These are phyloP conservation scores for Psilocybe tampanensis DNA, from an alignment of 768 basidiomycete species.

Conservation along the genomic window DNA sequence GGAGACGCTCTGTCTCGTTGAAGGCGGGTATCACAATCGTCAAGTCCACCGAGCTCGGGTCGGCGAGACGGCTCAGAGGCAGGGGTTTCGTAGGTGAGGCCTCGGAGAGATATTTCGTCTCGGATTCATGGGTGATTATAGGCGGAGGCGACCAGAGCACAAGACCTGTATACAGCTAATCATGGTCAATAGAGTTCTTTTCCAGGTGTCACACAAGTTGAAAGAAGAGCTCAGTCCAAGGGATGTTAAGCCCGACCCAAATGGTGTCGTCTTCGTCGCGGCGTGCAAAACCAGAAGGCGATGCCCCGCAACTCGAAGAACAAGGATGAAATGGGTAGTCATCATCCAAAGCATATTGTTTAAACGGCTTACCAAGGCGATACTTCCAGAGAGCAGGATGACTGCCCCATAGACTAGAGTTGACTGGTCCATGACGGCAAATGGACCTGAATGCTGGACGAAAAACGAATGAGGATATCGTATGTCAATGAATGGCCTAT, in stretches of 20 bases:
- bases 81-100: slow-evolving; percentile 52
- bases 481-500: too few species aligned
- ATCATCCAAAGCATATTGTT: slow-evolving; percentile 41
- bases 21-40: slow-evolving; percentile 89
- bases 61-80: slow-evolving; percentile 59
- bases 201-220: neutral
- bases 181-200: slow-evolving; percentile 15
- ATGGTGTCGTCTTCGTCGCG: slow-evolving; percentile 64
- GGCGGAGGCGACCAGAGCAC: slow-evolving; percentile 75
- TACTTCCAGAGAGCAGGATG: slow-evolving; percentile 30
- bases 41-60: slow-evolving; percentile 65
- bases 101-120: slow-evolving; percentile 67
- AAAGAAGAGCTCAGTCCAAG: slow-evolving; percentile 35
- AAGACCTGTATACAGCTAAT: slow-evolving; percentile 70
- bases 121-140: slow-evolving; percentile 63
- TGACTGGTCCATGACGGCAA: slow-evolving; percentile 23
- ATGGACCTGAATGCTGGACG: neutral
- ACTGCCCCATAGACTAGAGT: slow-evolving; percentile 39
- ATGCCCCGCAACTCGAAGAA: slow-evolving; percentile 82
- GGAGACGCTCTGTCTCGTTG: slow-evolving; percentile 87
- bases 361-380: slow-evolving; percentile 39
- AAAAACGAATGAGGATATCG: neutral
- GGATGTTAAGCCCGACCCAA: slow-evolving; percentile 49
- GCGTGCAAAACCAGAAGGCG: slow-evolving; percentile 45
- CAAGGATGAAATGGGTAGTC: slow-evolving; percentile 86